Base-by-base conservation (phyloP, 108 stramenopile species). In the Nannochloropsis oceanica region DNA sequence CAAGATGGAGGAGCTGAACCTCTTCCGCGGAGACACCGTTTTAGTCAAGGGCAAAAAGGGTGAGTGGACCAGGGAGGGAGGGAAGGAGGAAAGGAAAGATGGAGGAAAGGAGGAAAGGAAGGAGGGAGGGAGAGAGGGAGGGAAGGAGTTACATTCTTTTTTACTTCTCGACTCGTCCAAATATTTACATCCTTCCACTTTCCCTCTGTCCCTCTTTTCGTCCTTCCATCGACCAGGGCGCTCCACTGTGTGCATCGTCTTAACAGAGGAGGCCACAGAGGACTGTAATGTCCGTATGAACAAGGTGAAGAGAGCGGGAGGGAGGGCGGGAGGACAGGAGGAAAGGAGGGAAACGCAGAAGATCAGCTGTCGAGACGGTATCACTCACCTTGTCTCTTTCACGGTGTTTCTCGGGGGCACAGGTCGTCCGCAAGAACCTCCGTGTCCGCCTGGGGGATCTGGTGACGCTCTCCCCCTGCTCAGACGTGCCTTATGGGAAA, bases 1-100 rank as follows among this genome's bases (percentile, higher is more conserved):
- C 43, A 96, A 99, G 92, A 97, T 99, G 97, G 99, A 98, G 86
- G 96, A 98, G 90, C 93, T 99, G 80, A 92, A 97, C 89, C 93
- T 99, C 82, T 99, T 98, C 91, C 94, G 97, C 25, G 99, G 97
- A 20, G 99, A 99, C 92, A 98, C 97, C 22, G 97, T 99, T 79
- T 89, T 96, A 24, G 94, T 99, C 92, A 98, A 98, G 94, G 99
- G 99, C 80, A 99, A 99, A 94, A 96, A 96, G 86, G 97, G 96
- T 79, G 46, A 50, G 46, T 50, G 46, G n/a, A n/a, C n/a, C n/a
- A n/a, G n/a, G n/a, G n/a, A n/a, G n/a, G n/a, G n/a, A n/a, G n/a
- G n/a, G n/a, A 34, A 34, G 34, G 34, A 1, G 34, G 1, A 5
- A 73, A 7, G 18, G 59, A 73, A 9, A 73, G 0, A 2, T 13